Evolutionary conservation across 257 asterid species (phyloP).

Genomic region (Solanum medicagineum): DNA sequence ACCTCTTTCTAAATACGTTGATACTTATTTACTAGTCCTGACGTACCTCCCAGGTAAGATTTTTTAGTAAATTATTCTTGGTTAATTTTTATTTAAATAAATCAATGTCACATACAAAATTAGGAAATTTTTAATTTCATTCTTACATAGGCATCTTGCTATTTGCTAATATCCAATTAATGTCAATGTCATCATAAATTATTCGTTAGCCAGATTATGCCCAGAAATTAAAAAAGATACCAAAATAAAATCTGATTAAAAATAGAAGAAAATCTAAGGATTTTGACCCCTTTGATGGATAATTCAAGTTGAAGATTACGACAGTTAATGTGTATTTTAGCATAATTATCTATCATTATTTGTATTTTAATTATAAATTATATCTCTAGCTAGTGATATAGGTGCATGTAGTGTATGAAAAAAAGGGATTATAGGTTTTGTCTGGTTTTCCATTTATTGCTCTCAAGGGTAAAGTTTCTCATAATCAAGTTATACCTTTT

Average conservation of each 20-base stretch:
- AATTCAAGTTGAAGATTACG: background rate
- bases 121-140: background rate
- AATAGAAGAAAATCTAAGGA: conserved; percentile 6
- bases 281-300: background rate
- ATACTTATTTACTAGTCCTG: background rate
- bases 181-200: background rate
- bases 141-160: background rate
- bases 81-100: background rate
- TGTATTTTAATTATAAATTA: background rate
- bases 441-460: background rate
- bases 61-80: background rate
- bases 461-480: background rate
- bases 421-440: background rate
- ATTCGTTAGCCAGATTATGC: background rate
- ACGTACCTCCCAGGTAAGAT: background rate
- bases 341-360: background rate
- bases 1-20: background rate
- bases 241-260: conserved; percentile 5
- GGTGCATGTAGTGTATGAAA: background rate
- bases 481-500: background rate
- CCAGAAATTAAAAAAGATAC: background rate
- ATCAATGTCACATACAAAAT: background rate
- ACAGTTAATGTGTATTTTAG: background rate
- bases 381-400: background rate
- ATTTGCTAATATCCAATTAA: background rate